Conservation (phyloP, 768 basidiomycete genomes). For the Sarcodon sp. region DNA sequence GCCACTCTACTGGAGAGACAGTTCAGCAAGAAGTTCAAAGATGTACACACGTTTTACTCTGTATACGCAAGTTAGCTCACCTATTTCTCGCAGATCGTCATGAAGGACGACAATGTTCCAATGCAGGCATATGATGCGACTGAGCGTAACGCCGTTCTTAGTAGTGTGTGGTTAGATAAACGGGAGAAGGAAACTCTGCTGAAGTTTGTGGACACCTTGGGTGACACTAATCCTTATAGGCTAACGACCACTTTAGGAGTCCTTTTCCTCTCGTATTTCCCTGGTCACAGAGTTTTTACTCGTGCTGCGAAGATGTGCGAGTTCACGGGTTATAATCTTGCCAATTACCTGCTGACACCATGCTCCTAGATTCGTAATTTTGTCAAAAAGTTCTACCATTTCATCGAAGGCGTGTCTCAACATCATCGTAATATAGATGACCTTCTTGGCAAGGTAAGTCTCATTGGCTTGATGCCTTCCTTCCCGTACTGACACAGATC, state of each 20-base stretch:
- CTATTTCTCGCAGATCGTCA: constrained; percentile 45
- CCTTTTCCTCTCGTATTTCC: constrained; percentile 64
- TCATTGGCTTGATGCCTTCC: not conserved
- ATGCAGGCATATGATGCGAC: constrained; percentile 56
- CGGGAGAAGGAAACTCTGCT: constrained; percentile 47
- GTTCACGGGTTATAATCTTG: not conserved
- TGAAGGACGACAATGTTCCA: constrained; percentile 78
- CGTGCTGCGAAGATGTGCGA: constrained; percentile 82
- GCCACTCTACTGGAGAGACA: constrained; percentile 68
- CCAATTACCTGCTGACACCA: not conserved
- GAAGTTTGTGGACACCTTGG: constrained; percentile 23
- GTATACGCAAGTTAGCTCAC: no score
- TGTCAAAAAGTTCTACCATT: constrained; percentile 92
- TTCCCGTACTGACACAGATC: not conserved
- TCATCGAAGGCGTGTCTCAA: constrained; percentile 89
- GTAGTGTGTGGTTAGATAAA: constrained; percentile 71
- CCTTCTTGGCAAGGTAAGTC: constrained; percentile 66
- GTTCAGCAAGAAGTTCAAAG: constrained; percentile 71
- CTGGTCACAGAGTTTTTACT: constrained; percentile 91
- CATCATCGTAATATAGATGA: constrained; percentile 89
- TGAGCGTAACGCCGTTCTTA: constrained; percentile 66
- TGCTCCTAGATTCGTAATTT: constrained; percentile 63
- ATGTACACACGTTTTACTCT: constrained; percentile 30
- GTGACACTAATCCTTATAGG: not conserved
- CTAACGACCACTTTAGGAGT: constrained; percentile 25